Evolutionary conservation across 352 stramenopile species (phyloP), one percentile per base, ranked within the genome.

Genomic region (Globisporangium heterothallicum): DNA sequence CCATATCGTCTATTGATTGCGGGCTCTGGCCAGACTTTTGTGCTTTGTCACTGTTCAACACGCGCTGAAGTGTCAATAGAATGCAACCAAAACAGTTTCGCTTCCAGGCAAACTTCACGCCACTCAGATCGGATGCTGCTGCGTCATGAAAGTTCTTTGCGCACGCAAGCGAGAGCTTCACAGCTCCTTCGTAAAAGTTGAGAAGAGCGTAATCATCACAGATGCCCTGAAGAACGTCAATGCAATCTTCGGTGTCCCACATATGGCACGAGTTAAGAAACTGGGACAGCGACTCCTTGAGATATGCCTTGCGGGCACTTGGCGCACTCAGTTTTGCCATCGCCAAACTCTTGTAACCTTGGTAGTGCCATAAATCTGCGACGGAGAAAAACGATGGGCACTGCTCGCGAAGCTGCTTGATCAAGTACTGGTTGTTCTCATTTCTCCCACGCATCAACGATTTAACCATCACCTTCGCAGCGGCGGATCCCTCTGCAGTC

Each of bases 361-460:
- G 84, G 58, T 91, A 92, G 56, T 91, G 77, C 68, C 75, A 88
- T 41, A 91, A 47, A 27, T 94, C 84, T 19, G 74, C 72, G 22
- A 92, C 79, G 3, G 77, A 87, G 53, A 94, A 94, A 54, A 84
- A 91, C 18, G 78, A 85, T 16, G 84, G 84, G 30, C 84, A 92
- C 64, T 94, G 78, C 32, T 89, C 77, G 8, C 75, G 77, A n/a
- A 94, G 70, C 49, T 90, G 80, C 60, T 88, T 83, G 22, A 92
- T 81, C 30, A 94, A 40, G 53, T 85, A 84, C 57, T 85, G 69
- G 56, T 90, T 91, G 64, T 86, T 86, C 42, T 92, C 81, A 62
- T 90, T 84, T 38, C 74, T 69, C 7, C 72, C 78, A 45, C 78
- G 78, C 78, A 92, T 86, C 3, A 94, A 53, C 9, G 66, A 66